phyloP scores from a whole-genome alignment of 148 eudicot species.

The Cornus kousa region DNA sequence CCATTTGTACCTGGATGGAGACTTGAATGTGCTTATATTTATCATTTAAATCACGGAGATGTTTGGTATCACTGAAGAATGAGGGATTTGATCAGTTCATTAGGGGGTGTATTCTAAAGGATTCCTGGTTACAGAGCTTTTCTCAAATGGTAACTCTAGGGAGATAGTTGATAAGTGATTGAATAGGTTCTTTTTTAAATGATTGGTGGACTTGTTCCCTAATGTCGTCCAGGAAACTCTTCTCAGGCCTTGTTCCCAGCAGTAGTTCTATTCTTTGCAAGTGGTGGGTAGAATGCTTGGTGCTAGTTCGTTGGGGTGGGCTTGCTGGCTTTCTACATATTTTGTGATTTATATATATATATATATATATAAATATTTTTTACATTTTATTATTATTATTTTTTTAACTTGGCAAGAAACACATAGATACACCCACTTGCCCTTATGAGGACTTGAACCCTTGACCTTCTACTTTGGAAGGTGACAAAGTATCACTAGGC shows the following conservation, averaged over 20 bases:
- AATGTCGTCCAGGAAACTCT: not conserved
- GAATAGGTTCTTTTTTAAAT: not conserved
- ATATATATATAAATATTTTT: no score
- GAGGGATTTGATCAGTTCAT: not conserved
- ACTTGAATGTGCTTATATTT: not conserved
- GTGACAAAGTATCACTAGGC: no score
- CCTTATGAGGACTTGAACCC: no score
- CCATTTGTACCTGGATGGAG: not conserved
- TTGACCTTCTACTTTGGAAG: no score
- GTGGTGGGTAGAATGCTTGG: not conserved
- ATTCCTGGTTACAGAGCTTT: not conserved
- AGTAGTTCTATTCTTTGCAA: not conserved
- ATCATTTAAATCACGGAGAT: not conserved
- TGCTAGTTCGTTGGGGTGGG: not conserved
- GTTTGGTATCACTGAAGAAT: not conserved
- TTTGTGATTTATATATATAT: no score
- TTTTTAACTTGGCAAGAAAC: no score
- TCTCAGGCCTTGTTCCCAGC: not conserved
- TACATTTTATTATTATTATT: no score
- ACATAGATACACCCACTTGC: no score
- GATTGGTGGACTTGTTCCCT: not conserved
- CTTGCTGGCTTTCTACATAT: not conserved
- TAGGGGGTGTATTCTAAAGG: not conserved
- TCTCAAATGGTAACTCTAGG: not conserved
- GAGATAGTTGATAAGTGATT: not conserved